Percentiles rank a stretch among this genome's conserved stretches.
These are phyloP conservation scores for Bryoglossum gracile DNA, from an alignment of 495 filamentous ascomycete species.

Conservation along the genomic window DNA sequence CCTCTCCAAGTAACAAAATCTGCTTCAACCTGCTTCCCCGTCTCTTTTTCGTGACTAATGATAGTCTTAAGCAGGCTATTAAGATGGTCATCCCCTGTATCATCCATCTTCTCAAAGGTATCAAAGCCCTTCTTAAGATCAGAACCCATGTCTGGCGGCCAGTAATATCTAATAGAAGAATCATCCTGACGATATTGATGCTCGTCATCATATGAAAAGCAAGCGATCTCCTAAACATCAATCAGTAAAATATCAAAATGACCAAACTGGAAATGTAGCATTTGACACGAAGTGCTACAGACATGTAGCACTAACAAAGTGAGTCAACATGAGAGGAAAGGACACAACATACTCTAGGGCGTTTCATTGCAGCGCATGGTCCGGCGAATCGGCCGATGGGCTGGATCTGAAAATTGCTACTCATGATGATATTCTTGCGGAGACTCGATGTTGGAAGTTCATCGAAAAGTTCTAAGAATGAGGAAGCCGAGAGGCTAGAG, in stretches of 20 bases:
- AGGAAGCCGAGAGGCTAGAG: neutral
- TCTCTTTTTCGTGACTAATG: slow-evolving; percentile 58
- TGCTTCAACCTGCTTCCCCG: slow-evolving; percentile 57
- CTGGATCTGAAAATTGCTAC: slow-evolving; percentile 50
- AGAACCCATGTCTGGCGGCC: slow-evolving; percentile 61
- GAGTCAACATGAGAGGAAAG: too few relatives aligned
- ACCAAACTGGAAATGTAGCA: too few relatives aligned
- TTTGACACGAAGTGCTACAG: too few relatives aligned
- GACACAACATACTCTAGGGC: slow-evolving; percentile 56
- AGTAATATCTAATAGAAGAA: slow-evolving; percentile 79
- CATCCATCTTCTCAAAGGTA: slow-evolving; percentile 76
- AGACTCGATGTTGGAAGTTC: too few relatives aligned
- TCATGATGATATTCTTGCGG: slow-evolving; percentile 24
- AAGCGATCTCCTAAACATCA: slow-evolving; percentile 66
- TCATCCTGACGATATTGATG: slow-evolving; percentile 71
- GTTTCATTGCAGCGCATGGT: slow-evolving; percentile 54
- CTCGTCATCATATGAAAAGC: slow-evolving; percentile 82
- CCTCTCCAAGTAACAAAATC: slow-evolving; percentile 92
- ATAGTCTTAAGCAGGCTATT: slow-evolving; percentile 77
- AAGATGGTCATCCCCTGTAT: slow-evolving; percentile 77
- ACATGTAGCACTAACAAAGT: too few relatives aligned
- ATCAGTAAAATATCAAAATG: neutral
- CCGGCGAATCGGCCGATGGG: slow-evolving; percentile 53
- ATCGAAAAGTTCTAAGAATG: too few relatives aligned
- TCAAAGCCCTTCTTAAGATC: slow-evolving; percentile 75